Base-by-base conservation (phyloP, 495 filamentous ascomycete genomes). In the Aspergillus steynii region DNA sequence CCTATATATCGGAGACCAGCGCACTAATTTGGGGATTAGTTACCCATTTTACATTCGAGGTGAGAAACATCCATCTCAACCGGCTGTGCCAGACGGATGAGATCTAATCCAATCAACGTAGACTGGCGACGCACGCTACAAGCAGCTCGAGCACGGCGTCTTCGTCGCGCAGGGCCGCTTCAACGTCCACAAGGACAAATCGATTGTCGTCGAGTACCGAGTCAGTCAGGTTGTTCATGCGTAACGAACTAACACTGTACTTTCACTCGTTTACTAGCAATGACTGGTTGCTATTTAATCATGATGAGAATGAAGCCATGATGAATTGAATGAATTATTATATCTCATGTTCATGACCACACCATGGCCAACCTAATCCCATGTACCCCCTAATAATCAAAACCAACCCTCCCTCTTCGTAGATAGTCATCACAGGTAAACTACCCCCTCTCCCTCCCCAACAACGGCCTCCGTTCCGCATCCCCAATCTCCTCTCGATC, bases 151-250 rank as follows among this genome's bases (percentile, higher is more conserved):
- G 59, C 66, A 70, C 63, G 77, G 84, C 58, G 71, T 82, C 7
- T 88, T 80, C 61, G 83, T 86, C 34, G 83, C 74, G 4, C 74
- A 79, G 45, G 85, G 84, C 14, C 73, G 76, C 8, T 87, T 88
- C 67, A 71, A 81, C 28, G 51, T 84, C 25, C 80, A 85, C 69
- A 54, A 68, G 37, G 85, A 81, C 12, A 82, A 86, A 72, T 76
- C 80, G 1, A 55, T 75, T 4, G 70, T 80, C 42, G 84, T 87
- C 25, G 84, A 87, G 74, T 87, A 87, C 66, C 80, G 82, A 67
- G 76, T 88, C 64, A 82, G 83, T 61, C 81, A 85, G 73, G 82
- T 85, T 50, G 31, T 67, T 20, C 56, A 65, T 5, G 65, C 56
- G 15, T 74, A 52, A 56, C 27, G 8, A 51, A 50, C 7, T 32